A percentile compares a stretch with the other conserved stretches of the same genome.
Conservation (phyloP, 2,329 filamentous ascomycete genomes). For the Alternaria angustiovoidea region DNA sequence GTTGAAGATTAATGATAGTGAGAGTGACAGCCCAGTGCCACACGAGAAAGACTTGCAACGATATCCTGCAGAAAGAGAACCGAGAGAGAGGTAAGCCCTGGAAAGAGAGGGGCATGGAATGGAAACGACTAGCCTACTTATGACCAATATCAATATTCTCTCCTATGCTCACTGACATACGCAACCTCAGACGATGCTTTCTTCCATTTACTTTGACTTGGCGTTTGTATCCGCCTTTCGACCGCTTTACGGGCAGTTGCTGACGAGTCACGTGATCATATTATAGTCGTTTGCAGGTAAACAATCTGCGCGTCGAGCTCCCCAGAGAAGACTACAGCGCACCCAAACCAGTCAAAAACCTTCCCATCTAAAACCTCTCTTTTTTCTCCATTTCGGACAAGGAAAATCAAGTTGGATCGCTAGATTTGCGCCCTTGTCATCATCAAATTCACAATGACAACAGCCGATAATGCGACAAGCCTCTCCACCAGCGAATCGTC, state of each 20-base stretch:
- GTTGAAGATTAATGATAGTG: too few relatives aligned
- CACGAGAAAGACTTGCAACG: background rate
- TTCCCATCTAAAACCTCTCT: background rate
- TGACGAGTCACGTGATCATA: background rate
- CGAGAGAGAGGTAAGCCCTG: background rate
- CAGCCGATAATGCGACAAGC: background rate
- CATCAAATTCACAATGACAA: background rate
- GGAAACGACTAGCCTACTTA: background rate
- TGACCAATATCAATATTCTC: background rate
- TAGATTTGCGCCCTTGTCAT: background rate
- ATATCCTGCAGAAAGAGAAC: background rate
- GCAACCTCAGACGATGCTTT: background rate
- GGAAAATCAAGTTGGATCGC: background rate
- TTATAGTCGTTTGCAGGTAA: conserved; percentile 3
- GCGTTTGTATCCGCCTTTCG: background rate
- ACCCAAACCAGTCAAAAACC: background rate
- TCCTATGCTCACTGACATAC: too few relatives aligned
- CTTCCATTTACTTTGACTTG: background rate
- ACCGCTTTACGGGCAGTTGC: background rate
- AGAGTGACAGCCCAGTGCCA: background rate
- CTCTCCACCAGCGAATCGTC: background rate
- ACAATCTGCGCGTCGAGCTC: background rate
- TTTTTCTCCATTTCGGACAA: background rate
- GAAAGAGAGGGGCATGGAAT: background rate
- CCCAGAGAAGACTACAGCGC: background rate